These are phyloP conservation scores for Neoboletus brunneissimus DNA, from an alignment of 768 basidiomycete species.

Conservation along the genomic window DNA sequence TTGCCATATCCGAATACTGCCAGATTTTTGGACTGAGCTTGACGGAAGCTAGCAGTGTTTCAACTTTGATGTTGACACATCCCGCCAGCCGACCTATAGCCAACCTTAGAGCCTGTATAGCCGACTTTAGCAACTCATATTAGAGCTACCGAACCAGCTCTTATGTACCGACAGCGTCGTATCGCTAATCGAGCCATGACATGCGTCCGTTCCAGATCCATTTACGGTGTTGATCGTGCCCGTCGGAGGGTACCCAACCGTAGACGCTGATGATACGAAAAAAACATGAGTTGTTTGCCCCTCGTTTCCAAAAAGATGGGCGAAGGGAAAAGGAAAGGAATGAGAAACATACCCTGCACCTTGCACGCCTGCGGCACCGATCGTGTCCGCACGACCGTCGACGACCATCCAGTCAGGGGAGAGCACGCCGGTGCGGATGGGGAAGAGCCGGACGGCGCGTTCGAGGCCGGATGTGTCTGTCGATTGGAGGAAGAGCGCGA, in stretches of 20 bases:
- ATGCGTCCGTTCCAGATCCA: conserved; percentile 49
- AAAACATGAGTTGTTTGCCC: background rate
- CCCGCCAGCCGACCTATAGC: too few species aligned
- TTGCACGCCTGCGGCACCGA: conserved; percentile 69
- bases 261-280: conserved; percentile 15
- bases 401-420: conserved; percentile 78
- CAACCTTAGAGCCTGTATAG: too few species aligned
- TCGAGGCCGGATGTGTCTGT: conserved; percentile 61
- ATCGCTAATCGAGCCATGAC: conserved; percentile 48
- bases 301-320: too few species aligned
- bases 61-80: too few species aligned
- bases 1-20: too few species aligned
- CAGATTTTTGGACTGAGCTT: too few species aligned
- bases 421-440: conserved; percentile 76
- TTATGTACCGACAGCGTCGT: conserved; percentile 1
- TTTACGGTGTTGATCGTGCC: conserved; percentile 26
- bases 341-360: conserved; percentile 65
- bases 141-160: too few species aligned
- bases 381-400: conserved; percentile 46
- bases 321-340: too few species aligned
- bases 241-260: conserved; percentile 10
- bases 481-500: conserved; percentile 58
- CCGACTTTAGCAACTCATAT: too few species aligned
- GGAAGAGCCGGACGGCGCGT: conserved; percentile 68
- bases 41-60: too few species aligned